Evolutionary conservation across 805 yeast genomes (phyloP), one percentile per base, ranked within the genome.

Genomic region (Maudiozyma barnettii): DNA sequence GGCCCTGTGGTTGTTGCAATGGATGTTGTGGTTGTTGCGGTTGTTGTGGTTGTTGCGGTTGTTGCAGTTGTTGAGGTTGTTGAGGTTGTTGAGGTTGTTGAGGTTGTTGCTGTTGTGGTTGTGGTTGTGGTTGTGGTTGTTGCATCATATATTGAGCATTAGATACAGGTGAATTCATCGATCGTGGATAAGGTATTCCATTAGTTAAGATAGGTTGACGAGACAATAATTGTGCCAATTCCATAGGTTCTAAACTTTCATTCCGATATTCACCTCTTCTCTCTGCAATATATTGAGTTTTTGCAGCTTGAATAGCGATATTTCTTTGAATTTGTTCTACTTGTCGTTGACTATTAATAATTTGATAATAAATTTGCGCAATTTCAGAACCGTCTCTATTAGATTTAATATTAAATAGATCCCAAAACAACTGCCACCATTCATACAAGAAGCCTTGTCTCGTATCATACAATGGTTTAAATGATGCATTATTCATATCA

Each of bases 351-450:
- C 26, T 33, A 21, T 42, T 43, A 53, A 82, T 80, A 52, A 78
- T 71, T 53, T 82, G 85, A 57, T 79, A 80, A 65, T 84, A 86
- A 58, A 83, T 85, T 41, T 77, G 75, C 2, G 93, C 91, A 48
- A 76, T 68, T 2, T 73, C 68, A 3, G 84, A 76, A 13, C 81
- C 78, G 14, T 79, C 82, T 49, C 81, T 70, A 52, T 77, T 79
- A 39, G 86, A 79, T 55, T 88, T 75, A 2, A 95, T 95, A 58
- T 84, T 84, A 65, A 83, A 86, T 26, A 88, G 81, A 61, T 89
- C 96, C 96, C 96, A 90, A 62, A 89, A 90, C 16, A 90, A 80
- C 70, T 81, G 88, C 96, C 96, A 89, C 97, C 97, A 89, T 63
- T 90, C 97, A 58, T 78, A 82, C 21, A 89, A 67, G 58, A 87